phyloP scores from a whole-genome alignment of 192 early-diverging fungal species.

The Gamsiella multidivaricata region DNA sequence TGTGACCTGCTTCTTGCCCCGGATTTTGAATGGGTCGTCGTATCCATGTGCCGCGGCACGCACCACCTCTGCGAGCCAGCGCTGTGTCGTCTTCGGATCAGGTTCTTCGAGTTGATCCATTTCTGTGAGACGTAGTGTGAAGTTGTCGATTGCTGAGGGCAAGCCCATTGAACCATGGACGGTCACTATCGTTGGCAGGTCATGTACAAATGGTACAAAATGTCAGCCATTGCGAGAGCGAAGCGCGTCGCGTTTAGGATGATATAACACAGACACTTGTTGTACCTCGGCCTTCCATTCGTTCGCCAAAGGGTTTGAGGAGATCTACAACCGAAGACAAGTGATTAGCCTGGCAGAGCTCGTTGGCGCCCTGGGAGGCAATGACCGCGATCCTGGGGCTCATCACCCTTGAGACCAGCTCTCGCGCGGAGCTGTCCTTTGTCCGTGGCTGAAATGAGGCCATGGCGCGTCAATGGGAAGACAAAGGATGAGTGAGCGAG shows the following conservation, averaged over 20 bases:
- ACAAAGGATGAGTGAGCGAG: not conserved
- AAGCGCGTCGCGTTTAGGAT: constrained; percentile 2
- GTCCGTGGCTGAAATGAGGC: constrained; percentile 22
- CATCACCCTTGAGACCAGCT: constrained; percentile 63
- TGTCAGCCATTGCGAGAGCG: not conserved
- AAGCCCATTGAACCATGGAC: constrained; percentile 72
- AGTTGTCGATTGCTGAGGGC: constrained; percentile 67
- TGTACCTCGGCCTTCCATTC: constrained; percentile 72
- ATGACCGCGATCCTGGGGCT: constrained; percentile 75
- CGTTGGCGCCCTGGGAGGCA: constrained; percentile 71
- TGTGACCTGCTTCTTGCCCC: constrained; percentile 56
- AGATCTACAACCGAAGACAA: constrained; percentile 69
- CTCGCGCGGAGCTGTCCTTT: constrained; percentile 52
- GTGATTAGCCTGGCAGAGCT: constrained; percentile 67
- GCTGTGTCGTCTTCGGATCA: constrained; percentile 57
- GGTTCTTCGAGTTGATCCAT: constrained; percentile 66
- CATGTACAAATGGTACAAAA: not conserved
- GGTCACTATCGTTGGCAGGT: too few relatives aligned
- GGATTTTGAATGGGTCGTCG: constrained; percentile 51
- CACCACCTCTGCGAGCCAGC: constrained; percentile 63
- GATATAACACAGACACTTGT: not conserved
- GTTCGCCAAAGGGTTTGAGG: constrained; percentile 76
- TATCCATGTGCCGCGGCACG: constrained; percentile 15
- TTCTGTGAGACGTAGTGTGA: constrained; percentile 72
- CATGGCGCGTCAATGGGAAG: constrained; percentile 10